Evolutionary conservation across 208 protist species (phyloP).

Genomic region (Herpetomonas muscarum): DNA sequence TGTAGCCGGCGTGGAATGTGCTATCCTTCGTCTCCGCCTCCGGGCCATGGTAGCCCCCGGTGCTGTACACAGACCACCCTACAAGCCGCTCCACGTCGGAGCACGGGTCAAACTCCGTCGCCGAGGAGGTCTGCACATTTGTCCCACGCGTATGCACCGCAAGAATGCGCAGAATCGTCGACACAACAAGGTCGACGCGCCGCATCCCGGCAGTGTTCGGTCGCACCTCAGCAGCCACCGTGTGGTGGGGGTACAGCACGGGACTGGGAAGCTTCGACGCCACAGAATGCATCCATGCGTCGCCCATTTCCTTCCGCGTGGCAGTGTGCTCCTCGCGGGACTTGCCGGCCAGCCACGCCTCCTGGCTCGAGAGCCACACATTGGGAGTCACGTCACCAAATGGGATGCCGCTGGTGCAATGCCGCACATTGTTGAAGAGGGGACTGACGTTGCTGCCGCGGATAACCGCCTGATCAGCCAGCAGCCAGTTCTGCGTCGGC

Average conservation of each 20-base stretch:
- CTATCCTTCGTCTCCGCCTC: slow-evolving; percentile 21
- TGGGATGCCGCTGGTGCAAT: neutral
- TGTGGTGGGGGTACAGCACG: slow-evolving; percentile 38
- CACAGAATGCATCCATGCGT: slow-evolving; percentile 25
- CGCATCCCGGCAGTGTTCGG: too few relatives aligned
- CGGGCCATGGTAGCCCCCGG: slow-evolving; percentile 6
- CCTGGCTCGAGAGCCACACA: neutral
- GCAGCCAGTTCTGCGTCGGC: neutral
- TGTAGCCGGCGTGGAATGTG: slow-evolving; percentile 12
- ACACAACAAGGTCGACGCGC: neutral
- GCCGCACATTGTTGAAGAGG: neutral
- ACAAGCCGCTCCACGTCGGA: slow-evolving; percentile 1
- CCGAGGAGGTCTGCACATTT: neutral
- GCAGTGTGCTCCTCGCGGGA: neutral
- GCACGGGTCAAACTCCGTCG: neutral
- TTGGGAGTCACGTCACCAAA: neutral
- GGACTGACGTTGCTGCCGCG: neutral
- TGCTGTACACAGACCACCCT: slow-evolving; percentile 1
- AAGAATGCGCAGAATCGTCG: slow-evolving; percentile 2
- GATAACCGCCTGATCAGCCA: neutral
- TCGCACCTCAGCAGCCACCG: neutral
- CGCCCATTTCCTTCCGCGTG: slow-evolving; percentile 3
- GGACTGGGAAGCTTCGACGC: slow-evolving; percentile 13
- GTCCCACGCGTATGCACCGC: neutral
- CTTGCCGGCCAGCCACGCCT: neutral